Percentiles rank a stretch among this genome's conserved stretches.
phyloP scores from a whole-genome alignment of 2,329 filamentous ascomycete species.

The Cryphonectria naterciae region DNA sequence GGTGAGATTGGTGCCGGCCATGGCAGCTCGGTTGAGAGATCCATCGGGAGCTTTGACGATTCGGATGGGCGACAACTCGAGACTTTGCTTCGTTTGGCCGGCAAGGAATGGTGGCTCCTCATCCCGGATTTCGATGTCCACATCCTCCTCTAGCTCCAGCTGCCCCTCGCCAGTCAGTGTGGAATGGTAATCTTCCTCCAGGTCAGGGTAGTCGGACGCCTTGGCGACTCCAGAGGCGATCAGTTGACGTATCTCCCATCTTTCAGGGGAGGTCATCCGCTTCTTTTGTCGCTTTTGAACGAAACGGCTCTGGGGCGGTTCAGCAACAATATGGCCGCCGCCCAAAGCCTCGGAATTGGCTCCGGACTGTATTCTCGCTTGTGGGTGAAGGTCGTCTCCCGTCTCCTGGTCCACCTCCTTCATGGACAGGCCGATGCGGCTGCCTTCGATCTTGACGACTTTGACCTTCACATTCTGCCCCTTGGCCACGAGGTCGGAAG shows the following conservation, averaged over 20 bases:
- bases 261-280: conserved; percentile 91
- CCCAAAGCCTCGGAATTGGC: conserved; percentile 87
- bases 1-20: conserved; percentile 85
- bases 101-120: conserved; percentile 96
- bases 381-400: conserved; percentile 80
- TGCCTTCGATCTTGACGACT: conserved; percentile 82
- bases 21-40: conserved; percentile 95
- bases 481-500: conserved; percentile 80
- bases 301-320: conserved; percentile 62
- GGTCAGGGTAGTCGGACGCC: conserved; percentile 89
- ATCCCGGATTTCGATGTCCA: conserved; percentile 95
- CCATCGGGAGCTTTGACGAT: conserved; percentile 98
- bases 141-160: conserved; percentile 91
- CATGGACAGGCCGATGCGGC: conserved; percentile 87
- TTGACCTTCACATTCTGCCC: conserved; percentile 92
- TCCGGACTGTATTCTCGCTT: conserved; percentile 79
- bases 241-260: conserved; percentile 96
- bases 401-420: conserved; percentile 94
- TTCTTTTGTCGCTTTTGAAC: conserved; percentile 73
- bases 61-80: conserved; percentile 92
- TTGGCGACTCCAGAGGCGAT: conserved; percentile 95
- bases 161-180: conserved; percentile 83
- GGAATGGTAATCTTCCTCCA: conserved; percentile 91
- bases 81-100: conserved; percentile 93
- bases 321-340: conserved; percentile 39